Evolutionary conservation across 164 flowering plant species (phyloP).

Genomic region (Kingdonia uniflora): DNA sequence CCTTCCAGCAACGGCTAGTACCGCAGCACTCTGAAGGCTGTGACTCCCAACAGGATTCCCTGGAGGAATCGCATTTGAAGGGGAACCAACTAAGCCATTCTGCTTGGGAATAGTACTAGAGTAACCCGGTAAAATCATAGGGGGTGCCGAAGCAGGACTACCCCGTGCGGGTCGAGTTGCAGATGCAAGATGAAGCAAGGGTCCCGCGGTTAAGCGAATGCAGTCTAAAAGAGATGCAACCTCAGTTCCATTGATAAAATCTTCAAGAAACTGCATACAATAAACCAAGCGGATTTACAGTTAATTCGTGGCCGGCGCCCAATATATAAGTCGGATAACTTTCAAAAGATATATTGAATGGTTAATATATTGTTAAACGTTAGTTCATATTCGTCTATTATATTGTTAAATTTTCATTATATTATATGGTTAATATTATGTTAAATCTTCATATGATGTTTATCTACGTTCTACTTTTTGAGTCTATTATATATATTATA

Average conservation of each 20-base stretch:
- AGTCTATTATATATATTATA: no score
- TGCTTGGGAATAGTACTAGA: slow-evolving; percentile 44
- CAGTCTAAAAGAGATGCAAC: slow-evolving; percentile 94
- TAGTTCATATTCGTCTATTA: no score
- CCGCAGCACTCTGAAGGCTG: slow-evolving; percentile 49
- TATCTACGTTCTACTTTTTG: no score
- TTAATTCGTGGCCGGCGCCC: no score
- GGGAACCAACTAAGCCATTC: slow-evolving; percentile 30
- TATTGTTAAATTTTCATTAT: no score
- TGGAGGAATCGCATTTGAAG: slow-evolving; percentile 20
- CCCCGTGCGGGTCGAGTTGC: slow-evolving; percentile 98
- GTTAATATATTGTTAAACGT: no score
- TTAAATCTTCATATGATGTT: no score
- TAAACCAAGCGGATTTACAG: no score
- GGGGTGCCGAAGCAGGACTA: slow-evolving; percentile 66
- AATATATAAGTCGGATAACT: no score
- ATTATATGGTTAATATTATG: no score
- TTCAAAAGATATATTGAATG: no score
- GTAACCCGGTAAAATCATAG: slow-evolving; percentile 38
- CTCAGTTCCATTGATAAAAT: slow-evolving; percentile 96
- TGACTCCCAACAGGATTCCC: slow-evolving; percentile 51
- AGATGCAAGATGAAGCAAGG: slow-evolving; percentile 90
- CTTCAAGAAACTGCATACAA: slow-evolving; percentile 73
- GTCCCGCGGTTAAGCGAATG: slow-evolving; percentile 95
- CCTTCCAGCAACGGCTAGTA: slow-evolving; percentile 75